Percentiles rank a stretch among this genome's conserved stretches.
phyloP scores from a whole-genome alignment of 2,329 filamentous ascomycete genomes.

The Clarireedia hainanense region DNA sequence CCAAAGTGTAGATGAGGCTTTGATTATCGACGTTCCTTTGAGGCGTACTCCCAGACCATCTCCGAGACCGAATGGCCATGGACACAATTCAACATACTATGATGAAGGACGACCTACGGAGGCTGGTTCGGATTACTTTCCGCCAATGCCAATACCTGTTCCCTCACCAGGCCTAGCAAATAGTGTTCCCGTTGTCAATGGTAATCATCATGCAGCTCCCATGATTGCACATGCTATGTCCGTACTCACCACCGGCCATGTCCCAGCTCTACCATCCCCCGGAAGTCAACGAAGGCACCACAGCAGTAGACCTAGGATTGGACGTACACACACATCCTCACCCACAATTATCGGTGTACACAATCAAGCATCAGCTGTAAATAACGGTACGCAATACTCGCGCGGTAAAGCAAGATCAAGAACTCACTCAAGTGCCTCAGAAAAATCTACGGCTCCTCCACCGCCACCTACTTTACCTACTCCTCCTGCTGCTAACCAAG shows the following conservation, averaged over 20 bases:
- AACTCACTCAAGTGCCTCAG: constrained; percentile 36
- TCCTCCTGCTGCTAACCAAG: constrained; percentile 46
- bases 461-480: constrained; percentile 43
- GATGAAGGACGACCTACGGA: constrained; percentile 58
- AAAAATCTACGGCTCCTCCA: constrained; percentile 32
- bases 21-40: constrained; percentile 79
- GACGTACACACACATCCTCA: constrained; percentile 71
- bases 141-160: constrained; percentile 49
- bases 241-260: constrained; percentile 70
- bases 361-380: constrained; percentile 12
- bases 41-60: constrained; percentile 74
- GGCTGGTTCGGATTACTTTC: constrained; percentile 74
- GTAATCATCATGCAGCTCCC: constrained; percentile 17
- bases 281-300: constrained; percentile 56
- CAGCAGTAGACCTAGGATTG: constrained; percentile 51
- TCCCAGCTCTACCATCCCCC: constrained; percentile 75
- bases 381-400: constrained; percentile 26
- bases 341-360: constrained; percentile 54
- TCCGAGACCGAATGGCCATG: constrained; percentile 41
- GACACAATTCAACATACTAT: constrained; percentile 41
- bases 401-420: constrained; percentile 40
- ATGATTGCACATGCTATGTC: constrained; percentile 60
- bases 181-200: constrained; percentile 22
- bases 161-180: constrained; percentile 28
- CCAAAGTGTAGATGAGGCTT: constrained; percentile 79